Evolutionary conservation across 2,329 filamentous ascomycete genomes (phyloP).

Genomic region (Hypoxylon sp.): DNA sequence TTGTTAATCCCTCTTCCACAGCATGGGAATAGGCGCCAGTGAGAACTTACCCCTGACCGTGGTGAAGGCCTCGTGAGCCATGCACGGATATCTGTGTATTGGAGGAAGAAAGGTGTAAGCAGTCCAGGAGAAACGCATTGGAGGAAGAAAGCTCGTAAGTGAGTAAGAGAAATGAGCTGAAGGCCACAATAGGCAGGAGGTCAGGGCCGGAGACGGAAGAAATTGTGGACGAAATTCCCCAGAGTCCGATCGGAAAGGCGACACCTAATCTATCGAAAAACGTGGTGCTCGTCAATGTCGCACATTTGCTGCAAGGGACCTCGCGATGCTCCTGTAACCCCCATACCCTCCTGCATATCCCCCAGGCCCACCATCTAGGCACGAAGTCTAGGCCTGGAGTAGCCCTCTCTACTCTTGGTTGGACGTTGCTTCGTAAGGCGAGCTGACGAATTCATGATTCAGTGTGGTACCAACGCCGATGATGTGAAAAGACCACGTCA

Average conservation of each 20-base stretch:
- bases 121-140: not conserved
- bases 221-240: not conserved
- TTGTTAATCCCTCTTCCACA: slow-evolving; percentile 13
- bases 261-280: slow-evolving; percentile 20
- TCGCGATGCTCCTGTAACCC: slow-evolving; percentile 13
- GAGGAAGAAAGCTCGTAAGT: not conserved
- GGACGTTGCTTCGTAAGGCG: not conserved
- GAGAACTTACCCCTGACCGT: not conserved
- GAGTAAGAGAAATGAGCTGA: not conserved
- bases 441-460: slow-evolving; percentile 27
- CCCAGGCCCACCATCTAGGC: slow-evolving; percentile 25
- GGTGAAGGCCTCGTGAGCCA: not conserved
- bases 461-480: not conserved
- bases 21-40: not conserved
- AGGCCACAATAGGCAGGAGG: not conserved
- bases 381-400: slow-evolving; percentile 14
- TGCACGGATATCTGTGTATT: not conserved
- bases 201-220: not conserved
- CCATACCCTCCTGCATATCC: slow-evolving; percentile 16
- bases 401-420: slow-evolving; percentile 7
- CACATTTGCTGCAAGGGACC: slow-evolving; percentile 29
- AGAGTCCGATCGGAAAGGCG: not conserved
- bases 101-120: slow-evolving; percentile 3
- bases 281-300: not conserved
- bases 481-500: slow-evolving; percentile 23